These are phyloP conservation scores for Phytophthora quininea DNA, from an alignment of 352 stramenopile species.

Conservation along the genomic window DNA sequence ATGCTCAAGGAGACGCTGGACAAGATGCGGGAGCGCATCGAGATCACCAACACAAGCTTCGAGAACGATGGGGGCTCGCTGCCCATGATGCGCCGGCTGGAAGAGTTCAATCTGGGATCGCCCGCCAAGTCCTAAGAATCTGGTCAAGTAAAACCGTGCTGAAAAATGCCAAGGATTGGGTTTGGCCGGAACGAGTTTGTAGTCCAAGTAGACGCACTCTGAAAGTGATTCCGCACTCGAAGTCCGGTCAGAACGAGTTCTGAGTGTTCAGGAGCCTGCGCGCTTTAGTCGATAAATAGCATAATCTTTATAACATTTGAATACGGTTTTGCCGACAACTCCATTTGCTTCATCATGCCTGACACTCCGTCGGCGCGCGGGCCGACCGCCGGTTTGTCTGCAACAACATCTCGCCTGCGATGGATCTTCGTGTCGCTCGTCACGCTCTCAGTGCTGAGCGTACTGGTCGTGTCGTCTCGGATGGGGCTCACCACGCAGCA, in stretches of 20 bases:
- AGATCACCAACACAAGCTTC: slow-evolving; percentile 92
- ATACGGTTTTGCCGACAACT: no score
- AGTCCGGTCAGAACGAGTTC: no score
- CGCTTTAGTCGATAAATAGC: no score
- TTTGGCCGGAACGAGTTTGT: no score
- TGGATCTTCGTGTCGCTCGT: slow-evolving; percentile 32
- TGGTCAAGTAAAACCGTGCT: no score
- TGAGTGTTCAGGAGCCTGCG: no score
- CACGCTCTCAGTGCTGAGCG: slow-evolving; percentile 19
- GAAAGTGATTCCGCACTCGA: no score
- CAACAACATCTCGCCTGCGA: slow-evolving; percentile 6
- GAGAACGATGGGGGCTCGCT: slow-evolving; percentile 76
- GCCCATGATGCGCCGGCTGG: slow-evolving; percentile 83
- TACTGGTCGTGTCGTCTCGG: slow-evolving; percentile 20
- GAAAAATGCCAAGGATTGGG: no score
- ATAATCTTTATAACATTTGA: no score
- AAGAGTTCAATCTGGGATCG: slow-evolving; percentile 87
- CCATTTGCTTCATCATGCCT: background rate
- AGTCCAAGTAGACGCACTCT: no score
- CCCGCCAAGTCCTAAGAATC: slow-evolving; percentile 45
- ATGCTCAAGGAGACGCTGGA: slow-evolving; percentile 96
- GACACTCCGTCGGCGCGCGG: background rate
- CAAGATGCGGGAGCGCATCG: slow-evolving; percentile 95
- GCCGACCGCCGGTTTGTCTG: no score
- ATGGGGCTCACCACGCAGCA: slow-evolving; percentile 4